Conservation (phyloP, 345 rosid genomes). For the Turritis glabra region DNA sequence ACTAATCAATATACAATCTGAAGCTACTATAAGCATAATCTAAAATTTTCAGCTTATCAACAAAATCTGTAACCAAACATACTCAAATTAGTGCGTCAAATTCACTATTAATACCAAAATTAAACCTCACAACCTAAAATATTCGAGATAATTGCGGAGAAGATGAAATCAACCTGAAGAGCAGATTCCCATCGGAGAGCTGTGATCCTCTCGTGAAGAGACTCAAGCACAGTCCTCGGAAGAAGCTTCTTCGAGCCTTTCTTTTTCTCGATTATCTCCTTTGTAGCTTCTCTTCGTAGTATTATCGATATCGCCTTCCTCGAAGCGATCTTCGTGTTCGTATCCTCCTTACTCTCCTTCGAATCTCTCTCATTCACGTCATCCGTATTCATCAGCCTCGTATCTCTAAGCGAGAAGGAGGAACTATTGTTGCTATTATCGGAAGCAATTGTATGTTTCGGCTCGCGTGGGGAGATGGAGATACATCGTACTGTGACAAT, state of each 20-base stretch:
- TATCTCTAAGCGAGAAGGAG: constrained; percentile 25
- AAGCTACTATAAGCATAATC: background rate
- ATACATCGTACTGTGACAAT: background rate
- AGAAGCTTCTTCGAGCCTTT: constrained; percentile 75
- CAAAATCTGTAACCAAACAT: background rate
- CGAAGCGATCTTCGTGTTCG: constrained; percentile 70
- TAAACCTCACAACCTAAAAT: background rate
- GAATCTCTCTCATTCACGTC: constrained; percentile 49
- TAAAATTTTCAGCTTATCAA: background rate
- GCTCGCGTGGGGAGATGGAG: constrained; percentile 25
- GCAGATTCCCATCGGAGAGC: constrained; percentile 94
- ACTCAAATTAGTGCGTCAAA: background rate
- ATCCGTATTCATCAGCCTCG: constrained; percentile 38
- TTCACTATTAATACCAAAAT: background rate
- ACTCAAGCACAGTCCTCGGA: constrained; percentile 81
- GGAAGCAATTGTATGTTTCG: background rate
- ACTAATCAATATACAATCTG: background rate
- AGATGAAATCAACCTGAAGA: constrained; percentile 54
- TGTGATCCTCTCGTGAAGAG: constrained; percentile 81
- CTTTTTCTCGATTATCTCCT: constrained; percentile 79
- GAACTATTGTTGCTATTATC: background rate
- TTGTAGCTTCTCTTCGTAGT: constrained; percentile 78
- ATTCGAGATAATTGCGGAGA: background rate
- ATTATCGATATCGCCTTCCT: constrained; percentile 79
- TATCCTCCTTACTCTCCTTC: constrained; percentile 54